A percentile compares a stretch with the other conserved stretches of the same genome.
Conservation (phyloP, 495 filamentous ascomycete species). For the Symbiotaphrina buchneri region DNA sequence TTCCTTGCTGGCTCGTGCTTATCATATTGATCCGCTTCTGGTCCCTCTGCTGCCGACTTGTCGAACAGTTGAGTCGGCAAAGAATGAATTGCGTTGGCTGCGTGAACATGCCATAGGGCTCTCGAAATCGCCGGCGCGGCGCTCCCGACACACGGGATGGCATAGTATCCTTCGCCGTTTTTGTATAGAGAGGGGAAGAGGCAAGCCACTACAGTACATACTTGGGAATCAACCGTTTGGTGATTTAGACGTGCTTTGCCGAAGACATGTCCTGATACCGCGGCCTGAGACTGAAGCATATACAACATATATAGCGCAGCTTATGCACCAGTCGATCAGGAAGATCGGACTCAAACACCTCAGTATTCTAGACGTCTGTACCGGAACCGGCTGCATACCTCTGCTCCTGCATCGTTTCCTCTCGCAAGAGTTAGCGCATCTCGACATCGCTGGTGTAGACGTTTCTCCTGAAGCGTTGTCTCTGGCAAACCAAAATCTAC, state of each 20-base stretch:
- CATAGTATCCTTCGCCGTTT: constrained; percentile 6
- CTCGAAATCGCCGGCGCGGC: neutral
- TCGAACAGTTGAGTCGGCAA: constrained; percentile 39
- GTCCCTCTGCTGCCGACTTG: constrained; percentile 45
- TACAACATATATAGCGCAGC: constrained; percentile 27
- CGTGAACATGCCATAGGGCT: constrained; percentile 28
- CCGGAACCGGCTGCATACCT: constrained; percentile 78
- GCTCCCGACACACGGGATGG: constrained; percentile 2
- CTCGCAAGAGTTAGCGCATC: neutral
- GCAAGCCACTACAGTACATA: constrained; percentile 72
- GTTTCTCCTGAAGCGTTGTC: constrained; percentile 33
- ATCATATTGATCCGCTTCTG: constrained; percentile 30
- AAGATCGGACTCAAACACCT: constrained; percentile 11
- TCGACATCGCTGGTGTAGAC: constrained; percentile 25
- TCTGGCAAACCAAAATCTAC: constrained; percentile 37
- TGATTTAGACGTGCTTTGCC: constrained; percentile 52
- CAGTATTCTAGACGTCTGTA: constrained; percentile 64
- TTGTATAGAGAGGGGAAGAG: constrained; percentile 32
- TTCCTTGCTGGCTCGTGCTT: constrained; percentile 31
- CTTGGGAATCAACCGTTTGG: constrained; percentile 81
- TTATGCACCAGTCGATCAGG: constrained; percentile 11
- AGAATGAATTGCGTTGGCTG: constrained; percentile 76
- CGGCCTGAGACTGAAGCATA: constrained; percentile 59
- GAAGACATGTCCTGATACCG: constrained; percentile 62
- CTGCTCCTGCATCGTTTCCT: constrained; percentile 44